Conservation (phyloP, 768 basidiomycete species). For the Lentinula aciculospora region DNA sequence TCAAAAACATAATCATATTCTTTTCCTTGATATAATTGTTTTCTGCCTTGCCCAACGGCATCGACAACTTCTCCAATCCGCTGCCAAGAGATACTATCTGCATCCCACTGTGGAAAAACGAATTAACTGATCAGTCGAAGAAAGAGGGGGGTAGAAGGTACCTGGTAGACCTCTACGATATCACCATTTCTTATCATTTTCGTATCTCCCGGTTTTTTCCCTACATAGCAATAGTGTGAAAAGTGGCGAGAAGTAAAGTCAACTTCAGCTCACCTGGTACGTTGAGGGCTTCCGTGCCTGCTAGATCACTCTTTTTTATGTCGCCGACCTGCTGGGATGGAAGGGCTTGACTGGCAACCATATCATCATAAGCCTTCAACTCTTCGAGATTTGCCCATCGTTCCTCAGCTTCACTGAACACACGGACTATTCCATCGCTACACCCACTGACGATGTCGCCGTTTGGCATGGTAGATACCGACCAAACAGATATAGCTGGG, state of each 20-base stretch:
- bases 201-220: slow-evolving; percentile 91
- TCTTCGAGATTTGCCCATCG: slow-evolving; percentile 68
- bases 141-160: slow-evolving; percentile 22
- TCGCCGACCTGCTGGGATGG: slow-evolving; percentile 88
- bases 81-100: slow-evolving; percentile 58
- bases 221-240: slow-evolving; percentile 27
- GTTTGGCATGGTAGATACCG: slow-evolving; percentile 81
- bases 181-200: slow-evolving; percentile 84
- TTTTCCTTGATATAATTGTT: slow-evolving; percentile 87
- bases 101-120: slow-evolving; percentile 77
- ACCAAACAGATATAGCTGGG: slow-evolving; percentile 97
- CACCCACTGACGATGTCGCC: slow-evolving; percentile 90
- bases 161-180: slow-evolving; percentile 88
- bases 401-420: slow-evolving; percentile 73
- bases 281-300: slow-evolving; percentile 75
- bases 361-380: slow-evolving; percentile 64
- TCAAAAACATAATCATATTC: slow-evolving; percentile 99
- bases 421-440: slow-evolving; percentile 82
- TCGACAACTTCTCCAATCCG: slow-evolving; percentile 96
- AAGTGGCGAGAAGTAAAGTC: background rate
- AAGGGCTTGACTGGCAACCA: slow-evolving; percentile 73
- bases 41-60: slow-evolving; percentile 84
- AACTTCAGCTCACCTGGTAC: slow-evolving; percentile 52
- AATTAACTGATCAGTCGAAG: slow-evolving; percentile 6
- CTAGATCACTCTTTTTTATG: slow-evolving; percentile 87